Base-by-base conservation (phyloP, 306 rosid species). In the Vigna mungo region DNA sequence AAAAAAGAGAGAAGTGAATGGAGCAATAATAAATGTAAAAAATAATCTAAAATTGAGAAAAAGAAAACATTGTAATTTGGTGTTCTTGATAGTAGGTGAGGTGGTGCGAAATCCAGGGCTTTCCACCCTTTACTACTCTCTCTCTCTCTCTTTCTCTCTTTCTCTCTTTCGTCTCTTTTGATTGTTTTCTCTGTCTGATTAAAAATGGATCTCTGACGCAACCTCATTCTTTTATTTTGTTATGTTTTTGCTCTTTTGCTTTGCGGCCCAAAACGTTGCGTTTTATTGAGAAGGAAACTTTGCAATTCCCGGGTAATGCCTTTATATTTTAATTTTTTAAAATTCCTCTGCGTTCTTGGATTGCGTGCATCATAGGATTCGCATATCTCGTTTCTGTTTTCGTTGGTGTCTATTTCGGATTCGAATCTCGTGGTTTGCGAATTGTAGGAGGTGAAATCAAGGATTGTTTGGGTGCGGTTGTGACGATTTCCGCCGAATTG, bases 61-160 rank as follows among this genome's bases (percentile, higher is more conserved):
- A 9, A 2, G 44, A 41, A 74, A 78, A 85, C 56, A 30, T 68
- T 14, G 16, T 59, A 44, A 12, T 12, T 44, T 44, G 12, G 49
- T 44, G 49, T 44, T 44, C 15, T 44, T 12, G 85, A 83, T 85
- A 77, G 91, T 83, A 76, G 88, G 86, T 83, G 81, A 78, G 81
- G 86, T 30, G 86, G 81, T 84, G 96, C 88, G 83, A 86, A 85
- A 84, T 85, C 49, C 78, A 66, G 83, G 93, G 90, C 74, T 77
- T 72, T 75, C 85, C 83, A 34, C 74, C 71, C 54, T 73, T 74
- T 73, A 55, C 64, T 65, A 60, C 70, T 58, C 62, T 48, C 30
- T 48, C 70, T 60, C 67, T 77, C 60, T 41, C 47, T 41, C 13
- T 41, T 61, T 61, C 59, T 77, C 75, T 44, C 15, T 44, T 12